Conservation (phyloP, 2,329 filamentous ascomycete genomes). For the Bipolaris oryzae region DNA sequence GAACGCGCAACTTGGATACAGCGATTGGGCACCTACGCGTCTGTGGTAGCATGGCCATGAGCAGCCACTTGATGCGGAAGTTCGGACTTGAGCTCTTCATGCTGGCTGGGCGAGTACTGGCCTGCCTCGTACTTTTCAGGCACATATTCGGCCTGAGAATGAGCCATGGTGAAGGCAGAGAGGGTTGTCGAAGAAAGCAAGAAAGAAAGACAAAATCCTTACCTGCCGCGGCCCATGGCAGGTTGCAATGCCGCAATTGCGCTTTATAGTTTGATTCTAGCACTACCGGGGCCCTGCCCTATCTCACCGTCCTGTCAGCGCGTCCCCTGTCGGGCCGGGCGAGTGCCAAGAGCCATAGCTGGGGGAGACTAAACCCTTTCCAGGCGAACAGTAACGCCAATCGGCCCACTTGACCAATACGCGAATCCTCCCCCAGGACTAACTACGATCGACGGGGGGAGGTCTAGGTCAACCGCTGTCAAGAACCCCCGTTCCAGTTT, state of each 20-base stretch:
- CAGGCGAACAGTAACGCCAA: conserved; percentile 2
- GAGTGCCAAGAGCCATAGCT: conserved; percentile 12
- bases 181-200: not conserved
- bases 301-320: conserved; percentile 9
- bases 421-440: conserved; percentile 8
- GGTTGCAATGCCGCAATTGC: conserved; percentile 13
- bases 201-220: not conserved
- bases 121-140: conserved; percentile 14
- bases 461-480: conserved; percentile 12
- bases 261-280: conserved; percentile 8
- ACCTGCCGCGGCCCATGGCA: not conserved
- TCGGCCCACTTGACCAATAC: conserved; percentile 16
- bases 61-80: conserved; percentile 35
- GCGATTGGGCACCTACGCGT: conserved; percentile 29
- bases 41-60: conserved; percentile 39
- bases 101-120: conserved; percentile 28
- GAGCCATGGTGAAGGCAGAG: conserved; percentile 15
- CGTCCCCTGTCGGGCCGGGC: not conserved
- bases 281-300: conserved; percentile 6
- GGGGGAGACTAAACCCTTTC: conserved; percentile 5
- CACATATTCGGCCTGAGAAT: conserved; percentile 5
- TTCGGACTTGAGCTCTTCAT: conserved; percentile 37
- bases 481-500: not conserved
- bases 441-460: conserved; percentile 9
- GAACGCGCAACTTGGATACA: not conserved